Conservation (phyloP, 192 early-diverging fungal genomes). For the Helicostylum pulchrum region DNA sequence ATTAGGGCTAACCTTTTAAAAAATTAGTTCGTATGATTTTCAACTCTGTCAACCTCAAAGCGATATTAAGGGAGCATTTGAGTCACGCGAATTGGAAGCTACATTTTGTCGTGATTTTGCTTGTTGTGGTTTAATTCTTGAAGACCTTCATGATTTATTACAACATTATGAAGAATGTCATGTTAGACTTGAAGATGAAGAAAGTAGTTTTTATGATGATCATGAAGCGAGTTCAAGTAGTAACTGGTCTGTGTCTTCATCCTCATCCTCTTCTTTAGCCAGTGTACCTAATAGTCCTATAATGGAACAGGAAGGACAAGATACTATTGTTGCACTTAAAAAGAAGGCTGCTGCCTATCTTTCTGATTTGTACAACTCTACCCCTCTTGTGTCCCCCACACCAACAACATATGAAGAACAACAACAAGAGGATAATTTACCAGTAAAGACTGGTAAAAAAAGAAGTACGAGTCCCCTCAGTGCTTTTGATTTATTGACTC, state of each 20-base stretch:
- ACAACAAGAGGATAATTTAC: slow-evolving; percentile 10
- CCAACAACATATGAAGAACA: background rate
- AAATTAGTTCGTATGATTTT: slow-evolving; percentile 28
- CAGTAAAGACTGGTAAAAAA: slow-evolving; percentile 15
- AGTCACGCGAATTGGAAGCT: slow-evolving; percentile 77
- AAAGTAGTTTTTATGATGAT: slow-evolving; percentile 49
- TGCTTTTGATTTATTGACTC: slow-evolving; percentile 20
- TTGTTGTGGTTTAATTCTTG: slow-evolving; percentile 88
- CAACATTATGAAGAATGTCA: slow-evolving; percentile 97
- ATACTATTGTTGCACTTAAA: slow-evolving; percentile 27
- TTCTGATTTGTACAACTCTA: slow-evolving; percentile 24
- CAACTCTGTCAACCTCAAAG: slow-evolving; percentile 23
- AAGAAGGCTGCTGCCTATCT: slow-evolving; percentile 35
- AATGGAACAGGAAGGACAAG: slow-evolving; percentile 8
- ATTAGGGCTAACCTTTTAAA: slow-evolving; percentile 1
- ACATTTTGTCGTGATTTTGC: slow-evolving; percentile 93
- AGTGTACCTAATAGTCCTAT: slow-evolving; percentile 31
- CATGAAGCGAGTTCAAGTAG: slow-evolving; percentile 18
- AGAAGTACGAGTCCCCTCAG: slow-evolving; percentile 21
- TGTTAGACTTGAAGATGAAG: slow-evolving; percentile 85
- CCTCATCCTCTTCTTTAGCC: background rate
- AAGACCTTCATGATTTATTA: slow-evolving; percentile 90
- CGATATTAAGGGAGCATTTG: slow-evolving; percentile 39
- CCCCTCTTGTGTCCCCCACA: background rate
- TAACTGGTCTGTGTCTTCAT: slow-evolving; percentile 8